Conservation (phyloP, 176 grass and related monocot genomes). For the Triticum dicoccoides region DNA sequence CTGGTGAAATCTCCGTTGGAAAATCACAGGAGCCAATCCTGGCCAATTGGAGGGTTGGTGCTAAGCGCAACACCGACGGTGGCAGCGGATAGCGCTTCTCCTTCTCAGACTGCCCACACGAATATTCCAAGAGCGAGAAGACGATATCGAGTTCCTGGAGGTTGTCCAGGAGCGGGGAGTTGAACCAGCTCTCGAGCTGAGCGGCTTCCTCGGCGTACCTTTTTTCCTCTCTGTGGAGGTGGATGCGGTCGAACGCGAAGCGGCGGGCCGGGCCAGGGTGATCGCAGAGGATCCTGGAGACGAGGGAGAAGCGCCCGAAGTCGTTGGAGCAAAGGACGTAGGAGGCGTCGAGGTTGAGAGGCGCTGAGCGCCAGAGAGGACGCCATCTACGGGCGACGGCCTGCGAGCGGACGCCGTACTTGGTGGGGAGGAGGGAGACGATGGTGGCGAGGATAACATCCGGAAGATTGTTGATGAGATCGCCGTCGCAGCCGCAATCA, state of each 20-base stretch:
- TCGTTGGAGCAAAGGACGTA: neutral
- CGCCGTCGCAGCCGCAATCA: neutral
- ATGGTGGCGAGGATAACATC: neutral
- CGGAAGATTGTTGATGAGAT: neutral
- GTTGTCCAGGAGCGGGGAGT: neutral
- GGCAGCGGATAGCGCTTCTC: neutral
- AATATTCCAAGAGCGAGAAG: fast-evolving
- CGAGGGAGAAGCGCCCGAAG: neutral
- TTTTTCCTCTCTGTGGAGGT: neutral
- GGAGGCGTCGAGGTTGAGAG: neutral
- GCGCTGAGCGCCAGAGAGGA: neutral
- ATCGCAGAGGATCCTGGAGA: neutral
- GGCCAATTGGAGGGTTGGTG: neutral
- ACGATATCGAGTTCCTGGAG: neutral
- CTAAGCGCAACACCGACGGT: neutral
- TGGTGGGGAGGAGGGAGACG: neutral
- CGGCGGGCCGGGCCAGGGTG: neutral
- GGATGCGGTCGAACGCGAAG: neutral
- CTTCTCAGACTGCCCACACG: neutral
- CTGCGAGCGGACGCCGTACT: neutral
- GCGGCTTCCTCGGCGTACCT: neutral
- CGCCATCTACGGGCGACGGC: neutral
- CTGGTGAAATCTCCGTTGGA: neutral
- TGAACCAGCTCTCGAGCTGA: neutral
- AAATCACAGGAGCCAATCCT: neutral